Evolutionary conservation across 306 rosid genomes (phyloP), one percentile per base, ranked within the genome.

Genomic region (Prunus dulcis): DNA sequence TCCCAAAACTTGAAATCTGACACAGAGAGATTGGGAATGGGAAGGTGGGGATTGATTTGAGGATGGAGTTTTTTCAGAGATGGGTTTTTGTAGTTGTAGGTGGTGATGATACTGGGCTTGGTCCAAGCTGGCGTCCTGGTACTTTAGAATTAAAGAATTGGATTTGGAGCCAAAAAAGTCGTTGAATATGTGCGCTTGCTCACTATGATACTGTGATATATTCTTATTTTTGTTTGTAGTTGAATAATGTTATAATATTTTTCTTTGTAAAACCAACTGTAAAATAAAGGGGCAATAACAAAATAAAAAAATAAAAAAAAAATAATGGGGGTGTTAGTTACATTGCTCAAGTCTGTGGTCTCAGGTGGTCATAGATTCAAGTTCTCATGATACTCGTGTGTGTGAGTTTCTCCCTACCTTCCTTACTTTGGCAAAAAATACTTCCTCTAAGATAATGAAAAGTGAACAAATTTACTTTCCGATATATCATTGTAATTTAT

Each of bases 121-220:
- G 76, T 80, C 80, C 72, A 75, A 75, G 14, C 27, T 47, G 76
- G 84, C 52, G 80, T 69, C 9, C 76, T 10, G 27, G 46, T n/a
- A 61, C 7, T 43, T 17, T 0, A 17, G 25, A 72, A 56, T 32
- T 53, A 53, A 34, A 52, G n/a, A 67, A 23, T 1, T 6, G 3
- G 41, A 9, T 6, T 51, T 34, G 51, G 56, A 67, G 56, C 56
- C 55, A 13, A 45, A 20, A 58, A 25, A 57, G 69, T 60, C 69
- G 77, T 27, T 27, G 55, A 57, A 13, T 49, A 57, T 57, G 18
- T 22, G 18, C 67, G 17, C 6, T 12, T 23, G 63, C 1, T 3
- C 32, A 28, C 41, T 7, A 0, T 9, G 15, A 3, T 18, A 6
- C 34, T 7, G 10, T 71, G 38, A 20, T 63, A 3, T 47, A 63